A percentile compares a stretch with the other conserved stretches of the same genome.
Evolutionary conservation across 1,284 basidiomycete species (phyloP).

Genomic region (Cutaneotrichosporon arboriforme): DNA sequence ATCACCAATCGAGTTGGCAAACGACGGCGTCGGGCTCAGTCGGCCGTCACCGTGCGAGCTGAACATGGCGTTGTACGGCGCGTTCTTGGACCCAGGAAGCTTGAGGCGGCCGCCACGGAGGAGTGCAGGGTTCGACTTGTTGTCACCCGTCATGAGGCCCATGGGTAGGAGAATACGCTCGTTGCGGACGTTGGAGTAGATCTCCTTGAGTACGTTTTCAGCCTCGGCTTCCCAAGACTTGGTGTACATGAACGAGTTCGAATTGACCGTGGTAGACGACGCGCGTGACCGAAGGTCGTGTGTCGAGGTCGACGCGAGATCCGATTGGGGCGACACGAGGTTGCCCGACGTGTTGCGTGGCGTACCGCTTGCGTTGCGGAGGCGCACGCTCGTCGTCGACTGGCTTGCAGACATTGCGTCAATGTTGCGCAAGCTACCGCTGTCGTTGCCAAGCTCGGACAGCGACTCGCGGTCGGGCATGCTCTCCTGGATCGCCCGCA

Average conservation of each 20-base stretch:
- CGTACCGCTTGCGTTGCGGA: slow-evolving; percentile 13
- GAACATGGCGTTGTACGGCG: slow-evolving; percentile 25
- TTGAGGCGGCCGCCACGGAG: slow-evolving; percentile 23
- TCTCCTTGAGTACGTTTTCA: slow-evolving; percentile 83
- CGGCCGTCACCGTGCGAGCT: slow-evolving; percentile 61
- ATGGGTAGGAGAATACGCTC: slow-evolving; percentile 83
- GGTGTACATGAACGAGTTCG: slow-evolving; percentile 31
- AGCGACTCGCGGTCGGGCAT: slow-evolving; percentile 50
- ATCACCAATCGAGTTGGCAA: slow-evolving; percentile 75
- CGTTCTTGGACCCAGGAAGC: slow-evolving; percentile 15
- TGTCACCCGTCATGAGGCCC: slow-evolving; percentile 44
- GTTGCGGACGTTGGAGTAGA: slow-evolving; percentile 83
- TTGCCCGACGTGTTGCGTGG: slow-evolving; percentile 30
- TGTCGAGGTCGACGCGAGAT: slow-evolving; percentile 19
- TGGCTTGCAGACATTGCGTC: slow-evolving; percentile 22
- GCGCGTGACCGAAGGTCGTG: slow-evolving; percentile 18
- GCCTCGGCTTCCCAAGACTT: slow-evolving; percentile 72
- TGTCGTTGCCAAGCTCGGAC: slow-evolving; percentile 65
- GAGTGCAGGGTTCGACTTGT: slow-evolving; percentile 1
- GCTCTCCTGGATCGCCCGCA: slow-evolving; percentile 63
- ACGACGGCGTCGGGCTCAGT: slow-evolving; percentile 80
- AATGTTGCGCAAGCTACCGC: slow-evolving; percentile 48
- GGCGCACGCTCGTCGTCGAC: slow-evolving; percentile 18
- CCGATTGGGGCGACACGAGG: slow-evolving; percentile 21
- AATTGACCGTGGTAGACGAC: slow-evolving; percentile 33